Evolutionary conservation across 2,329 filamentous ascomycete species (phyloP), one percentile per base, ranked within the genome.

Genomic region (Colletotrichum lupini): DNA sequence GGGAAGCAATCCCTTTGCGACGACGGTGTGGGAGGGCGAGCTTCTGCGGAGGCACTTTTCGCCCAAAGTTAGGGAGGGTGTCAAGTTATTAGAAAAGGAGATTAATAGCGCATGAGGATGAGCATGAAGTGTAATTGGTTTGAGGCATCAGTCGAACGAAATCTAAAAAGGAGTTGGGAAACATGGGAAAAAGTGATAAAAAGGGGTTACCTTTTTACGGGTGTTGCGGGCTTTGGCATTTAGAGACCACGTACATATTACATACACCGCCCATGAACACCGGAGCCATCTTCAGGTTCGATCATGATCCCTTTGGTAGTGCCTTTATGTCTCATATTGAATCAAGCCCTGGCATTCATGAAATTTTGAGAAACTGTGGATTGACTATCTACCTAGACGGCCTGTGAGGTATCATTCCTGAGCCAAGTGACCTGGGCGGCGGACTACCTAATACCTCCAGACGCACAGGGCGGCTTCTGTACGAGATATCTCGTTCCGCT

Each of bases 21-120:
- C 92, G 5, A 98, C 95, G 0, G 89, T 97, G 0, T 99, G 96
- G 97, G 97, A 98, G 81, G 95, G 94, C 0, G 97, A 98, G 84
- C 80, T 99, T 71, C 81, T 99, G 77, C 88, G 92, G 80, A 88
- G 90, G 76, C 97, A 99, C 84, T 99, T 94, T 81, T 95, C 93
- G 77, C 96, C 95, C 7, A 92, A 92, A 79, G 93, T 99, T 1
- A 88, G 94, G 76, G 94, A 97, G 78, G 93, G 92, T 1, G 85
- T 93, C 5, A 89, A 89, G 81, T 82, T 88, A 57, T 84, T 95
- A 80, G 93, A 95, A 80, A 94, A 93, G 86, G 87, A 86, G 58
- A 83, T 94, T 22, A 63, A 60, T 32, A 75, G 58, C 65, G 66
- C 69, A 24, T 75, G 63, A 72, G 46, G 46, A 59, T 16, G 9